Percentiles rank a stretch among this genome's conserved stretches.
These are phyloP conservation scores for Populus tremula DNA, from an alignment of 345 rosid genomes.

Conservation along the genomic window DNA sequence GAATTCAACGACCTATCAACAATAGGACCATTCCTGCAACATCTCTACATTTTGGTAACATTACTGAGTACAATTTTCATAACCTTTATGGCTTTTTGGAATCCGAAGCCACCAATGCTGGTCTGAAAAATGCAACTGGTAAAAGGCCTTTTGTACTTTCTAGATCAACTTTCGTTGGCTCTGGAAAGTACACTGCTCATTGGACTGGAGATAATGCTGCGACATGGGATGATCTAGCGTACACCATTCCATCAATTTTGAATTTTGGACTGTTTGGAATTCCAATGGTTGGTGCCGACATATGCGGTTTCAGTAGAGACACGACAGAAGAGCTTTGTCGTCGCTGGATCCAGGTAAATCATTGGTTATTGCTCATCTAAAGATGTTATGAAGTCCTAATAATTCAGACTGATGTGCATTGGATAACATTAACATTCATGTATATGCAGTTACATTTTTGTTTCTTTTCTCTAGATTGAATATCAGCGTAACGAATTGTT, in stretches of 20 bases:
- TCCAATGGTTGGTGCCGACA: constrained; percentile 87
- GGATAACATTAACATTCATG: too few species aligned
- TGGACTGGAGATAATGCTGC: constrained; percentile 83
- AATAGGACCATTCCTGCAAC: constrained; percentile 53
- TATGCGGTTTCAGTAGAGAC: constrained; percentile 55
- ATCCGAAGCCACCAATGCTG: constrained; percentile 55
- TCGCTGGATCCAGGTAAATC: constrained; percentile 71
- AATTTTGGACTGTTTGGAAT: constrained; percentile 72
- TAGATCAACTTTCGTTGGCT: constrained; percentile 70
- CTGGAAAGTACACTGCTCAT: constrained; percentile 74
- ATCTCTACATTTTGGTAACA: constrained; percentile 47
- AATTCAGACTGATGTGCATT: not conserved
- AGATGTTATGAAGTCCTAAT: too few species aligned
- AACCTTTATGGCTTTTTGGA: constrained; percentile 67
- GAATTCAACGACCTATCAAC: constrained; percentile 33
- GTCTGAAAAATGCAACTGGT: constrained; percentile 38
- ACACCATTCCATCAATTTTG: constrained; percentile 55
- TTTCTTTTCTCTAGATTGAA: too few species aligned
- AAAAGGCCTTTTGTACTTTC: constrained; percentile 70
- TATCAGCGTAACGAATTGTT: not conserved
- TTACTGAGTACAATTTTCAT: constrained; percentile 64
- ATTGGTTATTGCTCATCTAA: not conserved
- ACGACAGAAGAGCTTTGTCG: constrained; percentile 71
- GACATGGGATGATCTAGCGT: constrained; percentile 61
- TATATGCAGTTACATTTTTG: too few species aligned